Evolutionary conservation across 169 alveolate genomes (phyloP).

Genomic region (Blepharisma undulans): DNA sequence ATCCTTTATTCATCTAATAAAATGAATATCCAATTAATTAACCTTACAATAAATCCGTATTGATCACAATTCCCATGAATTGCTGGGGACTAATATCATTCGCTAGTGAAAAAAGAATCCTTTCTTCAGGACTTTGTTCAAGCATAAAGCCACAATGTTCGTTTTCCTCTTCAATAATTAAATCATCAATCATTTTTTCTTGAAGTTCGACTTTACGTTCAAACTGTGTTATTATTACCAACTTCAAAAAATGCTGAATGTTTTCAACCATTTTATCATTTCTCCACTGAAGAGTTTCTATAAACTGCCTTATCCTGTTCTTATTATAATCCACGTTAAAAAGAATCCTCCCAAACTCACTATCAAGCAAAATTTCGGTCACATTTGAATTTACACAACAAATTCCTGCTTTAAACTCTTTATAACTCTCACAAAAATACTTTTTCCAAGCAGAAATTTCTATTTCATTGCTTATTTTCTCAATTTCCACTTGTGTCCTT

Average conservation of each 20-base stretch:
- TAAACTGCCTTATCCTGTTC: background rate
- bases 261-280: background rate
- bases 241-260: background rate
- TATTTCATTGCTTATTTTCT: background rate
- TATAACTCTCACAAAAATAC: background rate
- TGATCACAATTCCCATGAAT: background rate
- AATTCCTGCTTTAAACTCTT: background rate
- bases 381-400: background rate
- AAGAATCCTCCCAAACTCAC: background rate
- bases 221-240: background rate
- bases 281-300: background rate
- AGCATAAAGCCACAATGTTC: background rate
- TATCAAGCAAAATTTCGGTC: background rate
- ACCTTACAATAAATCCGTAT: background rate
- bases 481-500: background rate
- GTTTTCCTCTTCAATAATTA: background rate
- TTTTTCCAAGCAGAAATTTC: background rate
- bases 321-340: background rate
- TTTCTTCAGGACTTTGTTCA: conserved; percentile 1
- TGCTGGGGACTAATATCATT: background rate
- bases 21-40: background rate
- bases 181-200: background rate
- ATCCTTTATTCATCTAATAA: background rate
- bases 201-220: background rate
- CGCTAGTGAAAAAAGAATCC: conserved; percentile 2